Base-by-base conservation (phyloP, 2,329 filamentous ascomycete genomes). In the Drechslerella dactyloides region DNA sequence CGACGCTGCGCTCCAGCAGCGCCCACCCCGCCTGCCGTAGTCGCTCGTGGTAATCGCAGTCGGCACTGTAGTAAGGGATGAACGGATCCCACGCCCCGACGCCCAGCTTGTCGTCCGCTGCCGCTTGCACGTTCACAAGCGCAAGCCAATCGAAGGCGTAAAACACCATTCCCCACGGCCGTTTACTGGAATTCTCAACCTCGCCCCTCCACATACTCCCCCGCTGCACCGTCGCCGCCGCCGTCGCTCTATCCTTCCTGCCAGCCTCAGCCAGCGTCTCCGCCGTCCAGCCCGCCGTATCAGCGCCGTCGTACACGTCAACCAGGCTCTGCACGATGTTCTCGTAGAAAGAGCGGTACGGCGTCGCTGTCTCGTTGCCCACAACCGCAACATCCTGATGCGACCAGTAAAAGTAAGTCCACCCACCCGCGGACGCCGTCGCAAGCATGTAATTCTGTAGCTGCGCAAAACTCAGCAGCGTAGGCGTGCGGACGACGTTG, bases 71-170 rank as follows among this genome's bases (percentile, higher is more conserved):
- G 42, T 85, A 78, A 30, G 82, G 78, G 19, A 87, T 86, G 63
- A 84, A 78, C 0, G 82, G 82, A 76, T 87, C 85, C 84, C 85
- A 87, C 0, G 81, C 83, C 19, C 85, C 81, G 7, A 86, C 80
- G 0, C 57, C 57, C 1, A 24, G 5, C 1, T 46, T 24, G 15
- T 17, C 56, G 50, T 82, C 80, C 70, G 82, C 80, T 74, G 82
- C 82, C 0, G 84, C 82, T 4, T 76, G 79, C 7, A 82, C 83
- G 75, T 87, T 86, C 44, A 87, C 84, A 0, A 86, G 79, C 1
- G 84, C 81, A 1, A 87, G 79, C 73, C 84, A 82, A 75, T 87
- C 85, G 77, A 86, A 86, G 15, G 82, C 80, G 76, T 86, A 87
- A 77, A 85, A 85, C 11, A 81, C 80, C 51, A 82, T 77, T 0